Percentiles rank a stretch among this genome's conserved stretches.
Evolutionary conservation across 768 basidiomycete genomes (phyloP).

Genomic region (Russula dissimulans): DNA sequence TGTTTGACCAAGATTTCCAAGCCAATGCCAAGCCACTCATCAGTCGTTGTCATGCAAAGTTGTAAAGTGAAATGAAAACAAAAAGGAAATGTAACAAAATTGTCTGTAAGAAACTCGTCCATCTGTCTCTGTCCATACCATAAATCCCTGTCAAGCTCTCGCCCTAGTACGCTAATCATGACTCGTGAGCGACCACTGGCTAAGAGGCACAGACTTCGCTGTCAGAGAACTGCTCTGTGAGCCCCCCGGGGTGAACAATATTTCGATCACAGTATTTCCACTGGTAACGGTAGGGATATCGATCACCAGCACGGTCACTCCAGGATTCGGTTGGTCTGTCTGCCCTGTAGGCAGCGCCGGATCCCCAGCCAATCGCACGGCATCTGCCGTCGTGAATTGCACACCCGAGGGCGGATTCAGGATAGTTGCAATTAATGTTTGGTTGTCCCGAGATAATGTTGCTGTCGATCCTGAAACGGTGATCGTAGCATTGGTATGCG

Average conservation of each 20-base stretch:
- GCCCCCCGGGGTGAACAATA: slow-evolving; percentile 87
- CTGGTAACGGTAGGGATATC: slow-evolving; percentile 39
- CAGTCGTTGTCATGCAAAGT: too few species aligned
- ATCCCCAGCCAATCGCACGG: slow-evolving; percentile 52
- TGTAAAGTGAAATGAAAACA: too few species aligned
- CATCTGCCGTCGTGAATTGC: slow-evolving; percentile 43
- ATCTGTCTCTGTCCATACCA: too few species aligned
- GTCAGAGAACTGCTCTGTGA: slow-evolving; percentile 48
- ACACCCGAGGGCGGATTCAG: slow-evolving; percentile 60
- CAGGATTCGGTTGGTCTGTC: slow-evolving; percentile 66
- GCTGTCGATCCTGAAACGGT: slow-evolving; percentile 43
- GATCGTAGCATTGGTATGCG: slow-evolving; percentile 91
- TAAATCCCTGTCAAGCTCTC: too few species aligned
- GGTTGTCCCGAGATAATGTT: slow-evolving; percentile 59
- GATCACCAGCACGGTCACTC: slow-evolving; percentile 74
- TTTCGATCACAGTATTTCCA: slow-evolving; percentile 64
- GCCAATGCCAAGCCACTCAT: too few species aligned
- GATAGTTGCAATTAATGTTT: slow-evolving; percentile 58
- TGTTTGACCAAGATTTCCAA: too few species aligned
- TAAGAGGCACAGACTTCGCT: slow-evolving; percentile 49
- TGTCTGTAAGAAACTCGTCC: too few species aligned
- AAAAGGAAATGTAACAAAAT: too few species aligned
- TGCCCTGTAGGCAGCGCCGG: slow-evolving; percentile 48
- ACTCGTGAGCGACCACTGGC: slow-evolving; percentile 69
- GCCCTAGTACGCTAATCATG: slow-evolving; percentile 39